Evolutionary conservation across 805 yeast species (phyloP).

Genomic region (Nakazawaea pomicola): DNA sequence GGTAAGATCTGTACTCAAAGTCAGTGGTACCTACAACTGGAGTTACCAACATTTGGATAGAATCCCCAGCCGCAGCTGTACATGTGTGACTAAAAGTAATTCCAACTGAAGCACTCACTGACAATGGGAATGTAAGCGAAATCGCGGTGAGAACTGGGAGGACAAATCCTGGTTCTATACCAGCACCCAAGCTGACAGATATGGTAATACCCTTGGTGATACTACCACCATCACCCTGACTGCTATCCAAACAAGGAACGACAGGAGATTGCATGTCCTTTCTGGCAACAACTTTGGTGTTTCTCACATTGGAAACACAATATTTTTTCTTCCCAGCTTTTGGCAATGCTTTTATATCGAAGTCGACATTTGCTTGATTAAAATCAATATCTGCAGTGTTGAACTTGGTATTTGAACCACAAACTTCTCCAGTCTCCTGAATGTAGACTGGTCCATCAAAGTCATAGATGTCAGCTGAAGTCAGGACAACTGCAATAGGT

Average conservation of each 20-base stretch:
- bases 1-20: conserved; percentile 5
- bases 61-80: conserved; percentile 11
- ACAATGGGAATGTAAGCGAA: neutral
- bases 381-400: neutral
- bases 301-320: conserved; percentile 7
- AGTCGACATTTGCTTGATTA: neutral
- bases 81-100: conserved; percentile 9
- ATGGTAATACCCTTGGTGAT: conserved; percentile 7
- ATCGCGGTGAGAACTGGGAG: neutral
- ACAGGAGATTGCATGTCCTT: conserved; percentile 4
- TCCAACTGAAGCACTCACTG: conserved; percentile 3
- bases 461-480: neutral
- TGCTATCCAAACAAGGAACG: conserved; percentile 9
- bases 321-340: conserved; percentile 6
- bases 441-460: conserved; percentile 2
- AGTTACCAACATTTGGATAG: conserved; percentile 11
- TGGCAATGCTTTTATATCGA: neutral
- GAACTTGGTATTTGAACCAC: no score
- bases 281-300: conserved; percentile 1
- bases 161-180: neutral
- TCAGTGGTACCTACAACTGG: conserved; percentile 10
- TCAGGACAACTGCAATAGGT: neutral
- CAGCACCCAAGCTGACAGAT: conserved; percentile 3
- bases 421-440: conserved; percentile 2
- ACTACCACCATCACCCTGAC: conserved; percentile 11